Evolutionary conservation across 208 protist species (phyloP).

Genomic region (Plasmodiophora brassicae): DNA sequence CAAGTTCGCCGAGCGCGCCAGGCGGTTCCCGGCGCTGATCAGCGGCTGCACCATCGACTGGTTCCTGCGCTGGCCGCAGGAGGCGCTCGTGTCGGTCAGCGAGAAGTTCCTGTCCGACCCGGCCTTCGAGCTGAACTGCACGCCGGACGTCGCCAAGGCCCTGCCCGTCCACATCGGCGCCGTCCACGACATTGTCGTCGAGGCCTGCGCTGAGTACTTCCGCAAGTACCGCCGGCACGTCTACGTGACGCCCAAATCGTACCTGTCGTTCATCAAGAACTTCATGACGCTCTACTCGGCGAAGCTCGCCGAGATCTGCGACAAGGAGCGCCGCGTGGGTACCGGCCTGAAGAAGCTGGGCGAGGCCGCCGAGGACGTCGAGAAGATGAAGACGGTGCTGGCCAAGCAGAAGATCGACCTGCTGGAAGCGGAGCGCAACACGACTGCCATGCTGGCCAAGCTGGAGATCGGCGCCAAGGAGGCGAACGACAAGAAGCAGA

Average conservation of each 20-base stretch:
- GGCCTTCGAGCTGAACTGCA: conserved; percentile 47
- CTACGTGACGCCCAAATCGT: conserved; percentile 77
- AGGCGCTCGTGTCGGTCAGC: conserved; percentile 71
- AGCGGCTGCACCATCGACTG: conserved; percentile 93
- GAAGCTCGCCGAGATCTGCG: conserved; percentile 63
- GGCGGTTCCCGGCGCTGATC: conserved; percentile 93
- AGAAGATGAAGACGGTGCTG: conserved; percentile 58
- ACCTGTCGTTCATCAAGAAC: conserved; percentile 70
- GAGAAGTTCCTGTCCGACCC: conserved; percentile 60
- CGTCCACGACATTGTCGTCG: conserved; percentile 62
- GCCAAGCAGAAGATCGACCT: conserved; percentile 52
- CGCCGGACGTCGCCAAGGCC: conserved; percentile 38
- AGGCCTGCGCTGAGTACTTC: conserved; percentile 65
- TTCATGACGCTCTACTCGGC: conserved; percentile 65
- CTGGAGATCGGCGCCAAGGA: conserved; percentile 47
- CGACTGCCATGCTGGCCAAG: conserved; percentile 45
- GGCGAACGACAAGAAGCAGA: conserved; percentile 58
- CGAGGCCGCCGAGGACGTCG: conserved; percentile 61
- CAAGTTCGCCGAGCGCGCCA: conserved; percentile 85
- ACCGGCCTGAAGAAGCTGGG: conserved; percentile 68
- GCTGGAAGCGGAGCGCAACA: conserved; percentile 48
- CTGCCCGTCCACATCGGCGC: conserved; percentile 63
- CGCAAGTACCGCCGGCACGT: conserved; percentile 60
- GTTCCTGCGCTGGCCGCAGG: conserved; percentile 94
- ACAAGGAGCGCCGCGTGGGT: conserved; percentile 55